Conservation (phyloP, 345 rosid genomes). For the Camelina hispida region DNA sequence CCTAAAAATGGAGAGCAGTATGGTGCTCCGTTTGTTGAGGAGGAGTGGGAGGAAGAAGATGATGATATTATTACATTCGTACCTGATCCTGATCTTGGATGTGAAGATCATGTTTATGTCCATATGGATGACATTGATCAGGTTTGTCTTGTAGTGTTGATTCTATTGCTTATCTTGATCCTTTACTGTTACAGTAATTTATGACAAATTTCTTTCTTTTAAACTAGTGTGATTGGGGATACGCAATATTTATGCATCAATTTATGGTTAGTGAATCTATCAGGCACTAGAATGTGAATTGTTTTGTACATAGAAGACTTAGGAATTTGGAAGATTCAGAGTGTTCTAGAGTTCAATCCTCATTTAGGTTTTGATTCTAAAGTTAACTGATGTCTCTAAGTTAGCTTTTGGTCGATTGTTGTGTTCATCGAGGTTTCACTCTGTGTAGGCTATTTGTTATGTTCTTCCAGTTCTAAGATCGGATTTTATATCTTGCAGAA, state of each 20-base stretch:
- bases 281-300: background rate
- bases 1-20: constrained; percentile 97
- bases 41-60: constrained; percentile 79
- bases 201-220: background rate
- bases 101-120: constrained; percentile 52
- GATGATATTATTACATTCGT: constrained; percentile 52
- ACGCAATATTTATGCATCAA: background rate
- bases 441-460: background rate
- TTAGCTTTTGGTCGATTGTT: background rate
- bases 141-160: constrained; percentile 50
- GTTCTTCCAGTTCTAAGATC: background rate
- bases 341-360: background rate
- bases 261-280: background rate
- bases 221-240: background rate
- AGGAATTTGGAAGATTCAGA: background rate
- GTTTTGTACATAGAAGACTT: background rate
- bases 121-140: constrained; percentile 61
- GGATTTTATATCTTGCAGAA: constrained; percentile 46
- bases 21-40: constrained; percentile 95
- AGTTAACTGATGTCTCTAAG: background rate
- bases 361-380: background rate
- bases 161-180: constrained; percentile 5
- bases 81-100: constrained; percentile 54
- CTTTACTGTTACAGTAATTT: background rate
- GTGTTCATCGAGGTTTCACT: background rate